Conservation (phyloP, 108 stramenopile species). For the Discostella pseudostelligera region DNA sequence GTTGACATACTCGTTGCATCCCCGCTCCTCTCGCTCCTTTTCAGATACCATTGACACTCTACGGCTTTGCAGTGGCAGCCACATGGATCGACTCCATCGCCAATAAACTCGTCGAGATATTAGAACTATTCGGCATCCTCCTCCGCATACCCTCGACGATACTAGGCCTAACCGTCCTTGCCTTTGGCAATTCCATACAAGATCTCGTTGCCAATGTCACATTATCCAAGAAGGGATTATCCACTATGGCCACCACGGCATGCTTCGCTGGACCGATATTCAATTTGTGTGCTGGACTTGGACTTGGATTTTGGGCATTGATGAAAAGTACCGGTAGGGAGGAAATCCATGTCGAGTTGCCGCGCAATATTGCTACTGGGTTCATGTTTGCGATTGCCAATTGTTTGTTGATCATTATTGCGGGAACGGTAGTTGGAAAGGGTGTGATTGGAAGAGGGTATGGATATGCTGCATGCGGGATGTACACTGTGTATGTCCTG, state of each 20-base stretch:
- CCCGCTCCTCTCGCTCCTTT: not conserved
- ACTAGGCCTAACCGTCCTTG: conserved; percentile 92
- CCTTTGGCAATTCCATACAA: conserved; percentile 89
- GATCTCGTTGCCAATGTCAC: conserved; percentile 93
- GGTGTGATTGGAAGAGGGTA: conserved; percentile 42
- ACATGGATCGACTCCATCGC: conserved; percentile 95
- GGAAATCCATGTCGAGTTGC: conserved; percentile 37
- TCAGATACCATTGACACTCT: conserved; percentile 72
- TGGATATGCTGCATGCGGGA: conserved; percentile 41
- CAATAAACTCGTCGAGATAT: conserved; percentile 83
- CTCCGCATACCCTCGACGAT: conserved; percentile 78
- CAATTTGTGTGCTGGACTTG: conserved; percentile 88
- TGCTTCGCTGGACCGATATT: conserved; percentile 97
- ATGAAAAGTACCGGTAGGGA: conserved; percentile 41
- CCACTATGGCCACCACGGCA: conserved; percentile 83
- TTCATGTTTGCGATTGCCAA: conserved; percentile 46
- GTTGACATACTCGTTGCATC: not conserved
- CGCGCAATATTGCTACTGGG: conserved; percentile 38
- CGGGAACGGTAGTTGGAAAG: conserved; percentile 36
- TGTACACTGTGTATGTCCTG: conserved; percentile 40
- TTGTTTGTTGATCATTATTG: conserved; percentile 33
- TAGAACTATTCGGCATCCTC: conserved; percentile 83
- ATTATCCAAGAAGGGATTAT: conserved; percentile 91
- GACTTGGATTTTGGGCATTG: conserved; percentile 63
- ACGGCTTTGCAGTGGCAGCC: conserved; percentile 87